phyloP scores from a whole-genome alignment of 805 yeast genomes.

The Starmerella gropengiesseri region DNA sequence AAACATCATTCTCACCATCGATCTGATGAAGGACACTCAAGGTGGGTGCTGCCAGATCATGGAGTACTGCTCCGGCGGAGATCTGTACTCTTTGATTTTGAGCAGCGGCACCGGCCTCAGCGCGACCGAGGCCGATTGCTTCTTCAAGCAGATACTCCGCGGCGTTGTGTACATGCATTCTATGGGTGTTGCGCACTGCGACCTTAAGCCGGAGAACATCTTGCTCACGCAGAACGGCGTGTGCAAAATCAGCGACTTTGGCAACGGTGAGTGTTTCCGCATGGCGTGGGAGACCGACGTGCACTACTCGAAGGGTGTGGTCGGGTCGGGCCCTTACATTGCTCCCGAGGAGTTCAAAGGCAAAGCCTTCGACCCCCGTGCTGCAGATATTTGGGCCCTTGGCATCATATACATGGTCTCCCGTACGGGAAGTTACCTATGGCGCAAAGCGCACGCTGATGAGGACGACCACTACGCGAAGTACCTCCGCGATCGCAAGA shows the following conservation, averaged over 20 bases:
- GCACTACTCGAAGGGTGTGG: constrained; percentile 58
- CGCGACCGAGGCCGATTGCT: constrained; percentile 71
- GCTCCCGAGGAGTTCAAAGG: constrained; percentile 75
- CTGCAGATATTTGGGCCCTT: constrained; percentile 81
- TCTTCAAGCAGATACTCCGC: constrained; percentile 71
- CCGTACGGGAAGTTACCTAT: constrained; percentile 86
- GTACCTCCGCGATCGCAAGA: constrained; percentile 68
- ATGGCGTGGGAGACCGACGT: constrained; percentile 79
- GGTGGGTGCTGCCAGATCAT: constrained; percentile 77
- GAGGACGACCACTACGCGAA: constrained; percentile 72
- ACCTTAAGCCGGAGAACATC: constrained; percentile 79
- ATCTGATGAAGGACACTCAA: constrained; percentile 62
- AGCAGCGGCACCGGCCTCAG: constrained; percentile 45
- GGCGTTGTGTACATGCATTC: constrained; percentile 80
- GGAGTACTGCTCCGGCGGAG: constrained; percentile 93
- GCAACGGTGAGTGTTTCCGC: constrained; percentile 80
- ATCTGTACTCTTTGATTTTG: constrained; percentile 50
- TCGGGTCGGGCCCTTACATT: constrained; percentile 85
- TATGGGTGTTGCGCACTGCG: constrained; percentile 91
- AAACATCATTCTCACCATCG: constrained; percentile 68
- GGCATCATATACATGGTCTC: constrained; percentile 69
- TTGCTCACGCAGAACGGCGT: constrained; percentile 56
- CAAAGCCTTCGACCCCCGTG: constrained; percentile 58
- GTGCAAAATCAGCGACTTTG: constrained; percentile 72
- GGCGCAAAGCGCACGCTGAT: constrained; percentile 66